A percentile compares a stretch with the other conserved stretches of the same genome.
Evolutionary conservation across 2,329 filamentous ascomycete genomes (phyloP).

Genomic region (Tetracladium maxilliforme): DNA sequence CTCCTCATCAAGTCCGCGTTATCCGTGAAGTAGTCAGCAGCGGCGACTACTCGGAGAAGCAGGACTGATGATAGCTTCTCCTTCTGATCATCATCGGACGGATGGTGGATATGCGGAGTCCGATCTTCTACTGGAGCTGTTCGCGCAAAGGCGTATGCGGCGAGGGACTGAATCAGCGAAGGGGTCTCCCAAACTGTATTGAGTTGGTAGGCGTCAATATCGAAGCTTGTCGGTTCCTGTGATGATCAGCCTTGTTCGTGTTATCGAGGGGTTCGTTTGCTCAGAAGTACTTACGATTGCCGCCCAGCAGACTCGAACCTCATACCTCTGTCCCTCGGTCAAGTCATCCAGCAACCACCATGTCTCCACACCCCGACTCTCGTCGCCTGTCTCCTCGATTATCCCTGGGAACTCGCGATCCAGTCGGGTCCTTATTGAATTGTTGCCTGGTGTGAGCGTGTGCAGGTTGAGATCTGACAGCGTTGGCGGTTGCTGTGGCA

Average conservation of each 20-base stretch:
- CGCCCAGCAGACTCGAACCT: constrained; percentile 85
- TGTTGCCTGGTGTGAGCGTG: constrained; percentile 41
- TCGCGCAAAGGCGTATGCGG: constrained; percentile 39
- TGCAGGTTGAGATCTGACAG: constrained; percentile 48
- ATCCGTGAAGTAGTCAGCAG: constrained; percentile 74
- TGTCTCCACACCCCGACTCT: constrained; percentile 43
- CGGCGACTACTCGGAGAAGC: constrained; percentile 52
- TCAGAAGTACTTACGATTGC: constrained; percentile 55
- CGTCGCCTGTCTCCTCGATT: too few species aligned
- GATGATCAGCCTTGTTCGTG: constrained; percentile 5
- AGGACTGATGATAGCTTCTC: constrained; percentile 10
- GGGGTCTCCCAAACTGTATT: constrained; percentile 45
- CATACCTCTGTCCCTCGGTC: constrained; percentile 63
- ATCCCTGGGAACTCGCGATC: constrained; percentile 57
- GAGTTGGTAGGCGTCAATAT: constrained; percentile 49
- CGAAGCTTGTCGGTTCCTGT: constrained; percentile 78
- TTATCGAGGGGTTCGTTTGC: constrained; percentile 1
- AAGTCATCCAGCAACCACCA: constrained; percentile 71
- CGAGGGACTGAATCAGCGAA: constrained; percentile 49
- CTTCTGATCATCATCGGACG: constrained; percentile 2
- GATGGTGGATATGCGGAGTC: constrained; percentile 3
- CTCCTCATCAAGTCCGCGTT: constrained; percentile 60
- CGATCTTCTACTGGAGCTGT: constrained; percentile 14
- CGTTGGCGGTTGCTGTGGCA: constrained; percentile 38
- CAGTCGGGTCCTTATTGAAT: constrained; percentile 46